Evolutionary conservation across 192 early-diverging fungal species (phyloP).

Genomic region (Gonapodya sp.): DNA sequence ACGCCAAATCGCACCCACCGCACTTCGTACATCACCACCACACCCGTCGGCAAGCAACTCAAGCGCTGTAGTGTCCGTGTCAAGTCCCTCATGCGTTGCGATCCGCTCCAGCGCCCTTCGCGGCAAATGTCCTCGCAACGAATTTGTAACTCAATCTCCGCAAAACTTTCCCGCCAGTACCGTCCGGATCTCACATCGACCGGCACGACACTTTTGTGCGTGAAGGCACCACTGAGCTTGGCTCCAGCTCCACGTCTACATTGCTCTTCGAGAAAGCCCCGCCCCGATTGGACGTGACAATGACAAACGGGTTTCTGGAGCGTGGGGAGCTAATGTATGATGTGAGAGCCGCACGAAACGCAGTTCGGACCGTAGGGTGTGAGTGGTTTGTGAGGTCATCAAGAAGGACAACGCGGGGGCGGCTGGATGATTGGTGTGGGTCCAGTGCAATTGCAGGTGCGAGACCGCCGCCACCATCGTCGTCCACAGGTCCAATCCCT

Average conservation of each 20-base stretch:
- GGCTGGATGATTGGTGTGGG: conserved; percentile 9
- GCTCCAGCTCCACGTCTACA: not conserved
- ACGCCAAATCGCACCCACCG: not conserved
- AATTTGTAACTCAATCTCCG: conserved; percentile 40
- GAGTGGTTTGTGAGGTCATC: conserved; percentile 50
- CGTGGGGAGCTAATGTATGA: conserved; percentile 24
- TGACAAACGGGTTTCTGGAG: conserved; percentile 19
- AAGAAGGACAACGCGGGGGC: conserved; percentile 36
- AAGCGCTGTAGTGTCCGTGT: not conserved
- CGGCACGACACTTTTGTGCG: conserved; percentile 18
- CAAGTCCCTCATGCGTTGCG: not conserved
- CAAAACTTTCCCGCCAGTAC: conserved; percentile 18
- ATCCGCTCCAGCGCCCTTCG: conserved; percentile 43
- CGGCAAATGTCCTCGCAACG: conserved; percentile 49
- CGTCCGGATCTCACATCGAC: conserved; percentile 18
- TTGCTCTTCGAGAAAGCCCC: conserved; percentile 23
- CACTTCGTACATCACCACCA: not conserved
- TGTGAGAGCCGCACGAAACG: conserved; percentile 35
- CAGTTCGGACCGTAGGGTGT: conserved; percentile 32
- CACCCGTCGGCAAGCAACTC: not conserved
- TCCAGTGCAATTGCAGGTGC: not conserved
- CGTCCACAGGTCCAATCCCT: too few relatives aligned
- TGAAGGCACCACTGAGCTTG: conserved; percentile 14
- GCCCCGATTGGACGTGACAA: conserved; percentile 18
- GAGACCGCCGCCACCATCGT: not conserved